Evolutionary conservation across 2,329 filamentous ascomycete genomes (phyloP).

Genomic region (Colletotrichum costaricense): DNA sequence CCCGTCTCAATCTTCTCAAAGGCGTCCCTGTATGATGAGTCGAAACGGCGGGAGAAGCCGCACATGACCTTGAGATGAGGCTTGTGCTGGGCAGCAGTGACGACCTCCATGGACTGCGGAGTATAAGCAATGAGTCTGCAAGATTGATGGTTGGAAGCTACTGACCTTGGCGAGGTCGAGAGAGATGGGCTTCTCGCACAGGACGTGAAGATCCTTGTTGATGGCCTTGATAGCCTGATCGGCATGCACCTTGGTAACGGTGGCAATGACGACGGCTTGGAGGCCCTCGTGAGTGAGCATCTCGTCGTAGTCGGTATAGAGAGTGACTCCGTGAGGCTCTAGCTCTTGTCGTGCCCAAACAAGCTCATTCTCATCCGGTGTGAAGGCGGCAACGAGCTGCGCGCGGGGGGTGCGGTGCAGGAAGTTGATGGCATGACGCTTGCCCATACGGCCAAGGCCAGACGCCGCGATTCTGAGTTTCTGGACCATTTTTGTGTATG

Average conservation of each 20-base stretch:
- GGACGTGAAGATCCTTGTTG: constrained; percentile 62
- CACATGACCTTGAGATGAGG: constrained; percentile 72
- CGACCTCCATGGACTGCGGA: constrained; percentile 64
- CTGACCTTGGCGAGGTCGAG: constrained; percentile 68
- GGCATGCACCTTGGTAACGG: constrained; percentile 64
- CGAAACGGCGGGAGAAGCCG: constrained; percentile 61
- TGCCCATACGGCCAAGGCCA: constrained; percentile 64
- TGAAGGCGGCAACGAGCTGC: constrained; percentile 61
- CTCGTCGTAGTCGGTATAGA: constrained; percentile 58
- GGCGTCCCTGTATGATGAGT: constrained; percentile 72
- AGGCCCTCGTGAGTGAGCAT: constrained; percentile 54
- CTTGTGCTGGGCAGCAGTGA: constrained; percentile 64
- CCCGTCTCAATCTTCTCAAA: constrained; percentile 62
- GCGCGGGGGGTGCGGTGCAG: constrained; percentile 58
- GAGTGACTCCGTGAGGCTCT: constrained; percentile 52
- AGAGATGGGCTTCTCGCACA: constrained; percentile 70
- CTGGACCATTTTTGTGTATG: constrained; percentile 14
- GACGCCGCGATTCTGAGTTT: constrained; percentile 57
- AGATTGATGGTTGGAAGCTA: neutral
- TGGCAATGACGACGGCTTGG: constrained; percentile 55
- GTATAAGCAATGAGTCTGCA: constrained; percentile 39
- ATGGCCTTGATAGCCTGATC: constrained; percentile 68
- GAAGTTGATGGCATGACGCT: constrained; percentile 61
- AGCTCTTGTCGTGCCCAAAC: constrained; percentile 56
- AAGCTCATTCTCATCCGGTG: constrained; percentile 55